phyloP scores from a whole-genome alignment of 2,329 filamentous ascomycete species.

The Fonsecaea multimorphosa region DNA sequence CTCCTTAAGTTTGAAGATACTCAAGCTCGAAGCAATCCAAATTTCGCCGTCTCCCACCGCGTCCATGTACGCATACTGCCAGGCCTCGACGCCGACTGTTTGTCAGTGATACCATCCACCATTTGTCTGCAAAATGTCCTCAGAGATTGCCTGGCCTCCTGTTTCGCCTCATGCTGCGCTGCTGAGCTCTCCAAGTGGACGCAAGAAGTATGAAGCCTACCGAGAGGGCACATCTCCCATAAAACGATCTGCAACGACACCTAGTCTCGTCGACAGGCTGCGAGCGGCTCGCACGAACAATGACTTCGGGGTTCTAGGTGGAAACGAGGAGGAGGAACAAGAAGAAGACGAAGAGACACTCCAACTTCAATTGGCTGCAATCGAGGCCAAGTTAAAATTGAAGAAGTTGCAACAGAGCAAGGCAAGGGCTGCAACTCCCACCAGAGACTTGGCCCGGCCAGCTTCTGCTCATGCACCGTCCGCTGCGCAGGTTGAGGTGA shows the following conservation, averaged over 20 bases:
- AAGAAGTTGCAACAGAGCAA: conserved; percentile 79
- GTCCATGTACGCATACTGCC: conserved; percentile 9
- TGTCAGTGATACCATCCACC: neutral
- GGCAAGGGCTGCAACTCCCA: conserved; percentile 50
- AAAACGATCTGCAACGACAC: conserved; percentile 56
- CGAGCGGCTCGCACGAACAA: conserved; percentile 39
- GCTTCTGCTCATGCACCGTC: conserved; percentile 40
- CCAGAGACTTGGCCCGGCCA: conserved; percentile 16
- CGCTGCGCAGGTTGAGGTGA: conserved; percentile 68
- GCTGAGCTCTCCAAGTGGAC: conserved; percentile 75
- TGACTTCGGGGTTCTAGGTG: conserved; percentile 43
- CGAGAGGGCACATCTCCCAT: conserved; percentile 72
- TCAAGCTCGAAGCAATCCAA: neutral
- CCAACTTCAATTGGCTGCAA: conserved; percentile 82
- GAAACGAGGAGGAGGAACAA: conserved; percentile 67
- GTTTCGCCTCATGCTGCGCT: conserved; percentile 67
- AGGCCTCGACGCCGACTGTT: neutral
- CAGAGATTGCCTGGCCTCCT: conserved; percentile 61
- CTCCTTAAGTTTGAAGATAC: neutral
- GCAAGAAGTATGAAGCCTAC: conserved; percentile 73
- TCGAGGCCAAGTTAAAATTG: conserved; percentile 83
- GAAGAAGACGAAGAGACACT: conserved; percentile 89
- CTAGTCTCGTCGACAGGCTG: conserved; percentile 46
- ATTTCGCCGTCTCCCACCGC: neutral
- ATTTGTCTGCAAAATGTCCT: conserved; percentile 22